Percentiles rank a stretch among this genome's conserved stretches.
These are phyloP conservation scores for Dalbergia cochinchinensis DNA, from an alignment of 306 rosid species.

Conservation along the genomic window DNA sequence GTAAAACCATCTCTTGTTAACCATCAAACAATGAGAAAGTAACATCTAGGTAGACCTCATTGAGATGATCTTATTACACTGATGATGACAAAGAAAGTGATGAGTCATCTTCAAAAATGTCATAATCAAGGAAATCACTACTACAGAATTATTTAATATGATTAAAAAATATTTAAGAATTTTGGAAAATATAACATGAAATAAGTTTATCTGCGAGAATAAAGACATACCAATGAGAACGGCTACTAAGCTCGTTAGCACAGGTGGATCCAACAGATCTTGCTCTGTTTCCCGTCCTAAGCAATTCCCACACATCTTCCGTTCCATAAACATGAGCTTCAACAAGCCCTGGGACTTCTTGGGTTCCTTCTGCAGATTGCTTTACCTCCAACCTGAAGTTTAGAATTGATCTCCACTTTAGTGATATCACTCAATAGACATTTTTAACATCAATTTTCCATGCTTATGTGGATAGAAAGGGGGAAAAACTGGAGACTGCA, in stretches of 20 bases:
- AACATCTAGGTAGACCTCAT: background rate
- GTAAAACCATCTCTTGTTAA: conserved; percentile 43
- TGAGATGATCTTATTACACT: conserved; percentile 4
- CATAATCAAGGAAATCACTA: background rate
- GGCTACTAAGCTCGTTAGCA: conserved; percentile 96
- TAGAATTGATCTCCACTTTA: conserved; percentile 24
- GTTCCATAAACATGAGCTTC: conserved; percentile 77
- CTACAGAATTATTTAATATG: background rate
- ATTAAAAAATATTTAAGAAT: conserved; percentile 6
- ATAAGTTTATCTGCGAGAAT: conserved; percentile 10
- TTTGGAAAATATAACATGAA: background rate
- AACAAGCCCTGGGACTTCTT: conserved; percentile 95
- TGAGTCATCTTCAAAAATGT: conserved; percentile 11
- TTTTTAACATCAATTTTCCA: conserved; percentile 31
- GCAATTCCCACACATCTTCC: conserved; percentile 85
- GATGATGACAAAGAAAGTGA: background rate
- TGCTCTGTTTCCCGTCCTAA: conserved; percentile 77
- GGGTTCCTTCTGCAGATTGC: conserved; percentile 94
- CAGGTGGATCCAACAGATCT: conserved; percentile 98
- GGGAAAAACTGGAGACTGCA: conserved; percentile 11
- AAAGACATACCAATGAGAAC: conserved; percentile 86
- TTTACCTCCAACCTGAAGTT: conserved; percentile 86
- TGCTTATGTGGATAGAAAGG: background rate
- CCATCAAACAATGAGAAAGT: conserved; percentile 14
- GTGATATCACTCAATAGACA: conserved; percentile 21